These are phyloP conservation scores for Musa schizocarpa DNA, from an alignment of 176 grass and related monocot genomes.

Conservation along the genomic window DNA sequence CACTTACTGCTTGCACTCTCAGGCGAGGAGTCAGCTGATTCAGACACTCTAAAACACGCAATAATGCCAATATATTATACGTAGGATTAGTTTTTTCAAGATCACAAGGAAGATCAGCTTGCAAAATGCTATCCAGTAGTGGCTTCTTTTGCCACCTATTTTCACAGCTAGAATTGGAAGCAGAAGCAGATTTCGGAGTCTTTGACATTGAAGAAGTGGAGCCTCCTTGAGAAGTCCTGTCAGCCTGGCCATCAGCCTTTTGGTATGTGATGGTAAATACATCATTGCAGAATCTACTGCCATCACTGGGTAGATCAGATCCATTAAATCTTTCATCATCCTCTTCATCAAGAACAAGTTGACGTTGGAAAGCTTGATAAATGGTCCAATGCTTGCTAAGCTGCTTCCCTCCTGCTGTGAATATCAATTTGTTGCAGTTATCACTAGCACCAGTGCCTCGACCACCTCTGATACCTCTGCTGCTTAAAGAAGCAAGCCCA, in stretches of 20 bases:
- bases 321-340: slow-evolving; percentile 51
- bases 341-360: slow-evolving; percentile 53
- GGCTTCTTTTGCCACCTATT: slow-evolving; percentile 21
- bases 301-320: slow-evolving; percentile 58
- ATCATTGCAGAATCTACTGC: slow-evolving; percentile 65
- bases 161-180: slow-evolving; percentile 27
- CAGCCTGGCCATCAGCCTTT: slow-evolving; percentile 51
- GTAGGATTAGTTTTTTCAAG: slow-evolving; percentile 58
- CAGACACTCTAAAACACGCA: slow-evolving; percentile 60
- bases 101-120: slow-evolving; percentile 71
- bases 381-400: slow-evolving; percentile 77
- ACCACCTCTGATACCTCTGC: slow-evolving; percentile 52
- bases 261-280: slow-evolving; percentile 87
- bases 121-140: slow-evolving; percentile 78
- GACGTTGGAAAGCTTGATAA: slow-evolving; percentile 80
- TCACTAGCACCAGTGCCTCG: slow-evolving; percentile 42
- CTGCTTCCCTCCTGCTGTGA: slow-evolving; percentile 59
- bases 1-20: slow-evolving; percentile 38
- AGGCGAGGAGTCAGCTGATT: slow-evolving; percentile 68
- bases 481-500: slow-evolving; percentile 61
- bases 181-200: slow-evolving; percentile 37
- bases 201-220: slow-evolving; percentile 29
- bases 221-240: slow-evolving; percentile 33
- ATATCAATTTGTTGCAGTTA: slow-evolving; percentile 53
- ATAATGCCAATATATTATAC: slow-evolving; percentile 67